Conservation (phyloP, 768 basidiomycete genomes). For the Cantharellus anzutake region DNA sequence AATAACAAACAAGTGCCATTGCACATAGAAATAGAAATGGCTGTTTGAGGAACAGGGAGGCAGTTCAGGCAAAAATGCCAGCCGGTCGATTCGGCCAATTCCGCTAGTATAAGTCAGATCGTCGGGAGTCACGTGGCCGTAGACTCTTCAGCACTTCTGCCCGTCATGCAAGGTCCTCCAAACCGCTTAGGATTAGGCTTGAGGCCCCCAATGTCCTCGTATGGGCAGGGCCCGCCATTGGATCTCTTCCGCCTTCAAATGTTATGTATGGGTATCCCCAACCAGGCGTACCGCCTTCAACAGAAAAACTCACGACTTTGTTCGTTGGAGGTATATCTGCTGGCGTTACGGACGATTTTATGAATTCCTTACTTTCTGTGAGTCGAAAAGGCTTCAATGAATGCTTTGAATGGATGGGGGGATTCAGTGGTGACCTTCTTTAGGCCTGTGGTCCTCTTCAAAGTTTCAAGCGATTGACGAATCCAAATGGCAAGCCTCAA, state of each 20-base stretch:
- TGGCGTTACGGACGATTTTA: slow-evolving; percentile 66
- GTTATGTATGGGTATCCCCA: slow-evolving; percentile 19
- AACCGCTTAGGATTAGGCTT: slow-evolving; percentile 77
- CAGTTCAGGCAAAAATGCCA: no score
- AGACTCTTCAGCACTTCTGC: no score
- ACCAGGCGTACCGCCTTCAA: neutral
- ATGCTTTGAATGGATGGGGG: neutral
- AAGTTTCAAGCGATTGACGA: slow-evolving; percentile 83
- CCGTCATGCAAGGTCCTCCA: slow-evolving; percentile 12
- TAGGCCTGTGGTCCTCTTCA: slow-evolving; percentile 82
- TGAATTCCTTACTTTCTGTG: slow-evolving; percentile 63
- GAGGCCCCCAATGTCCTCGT: slow-evolving; percentile 72
- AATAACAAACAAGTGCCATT: no score
- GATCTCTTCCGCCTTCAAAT: slow-evolving; percentile 77
- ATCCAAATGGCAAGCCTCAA: slow-evolving; percentile 83
- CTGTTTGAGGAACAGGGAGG: no score
- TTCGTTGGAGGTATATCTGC: slow-evolving; percentile 95
- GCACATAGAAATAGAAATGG: no score
- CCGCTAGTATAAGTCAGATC: no score
- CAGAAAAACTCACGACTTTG: slow-evolving; percentile 34
- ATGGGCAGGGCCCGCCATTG: slow-evolving; percentile 82
- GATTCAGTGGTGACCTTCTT: neutral
- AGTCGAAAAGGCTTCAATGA: slow-evolving; percentile 16
- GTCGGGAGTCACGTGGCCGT: no score
- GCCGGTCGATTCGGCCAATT: no score